Evolutionary conservation across 2,329 filamentous ascomycete genomes (phyloP), one percentile per base, ranked within the genome.

Genomic region (Colletotrichum sp.): DNA sequence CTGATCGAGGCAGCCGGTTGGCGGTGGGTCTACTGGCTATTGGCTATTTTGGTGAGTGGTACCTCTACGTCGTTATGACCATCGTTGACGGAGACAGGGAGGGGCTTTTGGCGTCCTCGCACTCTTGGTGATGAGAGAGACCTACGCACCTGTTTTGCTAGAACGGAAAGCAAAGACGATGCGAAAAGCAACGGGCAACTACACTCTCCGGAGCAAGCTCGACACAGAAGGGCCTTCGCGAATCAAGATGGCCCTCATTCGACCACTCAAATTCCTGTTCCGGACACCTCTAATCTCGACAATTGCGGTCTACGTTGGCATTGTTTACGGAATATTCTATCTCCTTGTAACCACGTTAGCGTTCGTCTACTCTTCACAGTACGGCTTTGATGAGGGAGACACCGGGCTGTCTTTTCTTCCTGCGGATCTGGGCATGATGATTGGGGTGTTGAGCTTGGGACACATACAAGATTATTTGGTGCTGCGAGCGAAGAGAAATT

Each of bases 241-340:
- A 85, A 86, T 87, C 79, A 86, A 85, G 74, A 76, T 83, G 21
- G 85, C 88, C 77, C 80, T 89, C 60, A 66, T 84, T 5, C 87
- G 83, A 28, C 86, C 84, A 36, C 71, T 82, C 24, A 89, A 89
- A 78, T 88, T 94, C 79, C 87, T 94, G 6, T 80, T 92, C 76
- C 85, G 85, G 9, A 89, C 86, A 3, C 90, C 88, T 13, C 89
- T 90, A 70, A 82, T 91, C 12, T 85, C 89, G 5, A 78, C 88
- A n/a, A 84, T 91, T 26, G 86, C 89, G 0, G 76, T 91, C 2
- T 91, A 91, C 75, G 86, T 90, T 68, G 89, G 89, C 15, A 83
- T 92, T 36, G 83, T 89, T 1, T 93, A 91, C 78, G 90, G 90
- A 3, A 88, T 90, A 64, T 79, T 92, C 1, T 93, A 91, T 76